Conservation (phyloP, 208 protist genomes). For the Trypanosoma congolense region DNA sequence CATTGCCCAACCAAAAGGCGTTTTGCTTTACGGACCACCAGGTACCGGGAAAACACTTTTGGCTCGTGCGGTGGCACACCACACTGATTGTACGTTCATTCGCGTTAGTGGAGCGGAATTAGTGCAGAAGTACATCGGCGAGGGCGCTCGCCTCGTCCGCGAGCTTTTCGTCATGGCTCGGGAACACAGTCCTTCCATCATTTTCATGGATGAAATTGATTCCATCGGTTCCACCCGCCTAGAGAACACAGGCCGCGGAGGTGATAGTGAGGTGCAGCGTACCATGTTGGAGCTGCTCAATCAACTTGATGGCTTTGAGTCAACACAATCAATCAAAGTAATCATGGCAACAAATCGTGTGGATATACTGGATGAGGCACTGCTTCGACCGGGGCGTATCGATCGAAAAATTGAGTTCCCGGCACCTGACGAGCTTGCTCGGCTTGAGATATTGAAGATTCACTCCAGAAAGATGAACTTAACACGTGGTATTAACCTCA, state of each 20-base stretch:
- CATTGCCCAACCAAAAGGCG: conserved; percentile 99
- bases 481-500: conserved; percentile 98
- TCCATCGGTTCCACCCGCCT: conserved; percentile 95
- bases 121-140: conserved; percentile 99
- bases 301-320: conserved; percentile 99
- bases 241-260: conserved; percentile 78
- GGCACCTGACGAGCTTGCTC: conserved; percentile 89
- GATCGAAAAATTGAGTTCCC: conserved; percentile 99
- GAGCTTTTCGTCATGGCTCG: conserved; percentile 99
- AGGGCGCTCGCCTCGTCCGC: conserved; percentile 99
- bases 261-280: conserved; percentile 98
- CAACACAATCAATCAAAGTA: conserved; percentile 99
- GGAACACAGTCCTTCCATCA: conserved; percentile 99
- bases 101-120: conserved; percentile 99
- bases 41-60: conserved; percentile 98
- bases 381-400: conserved; percentile 99
- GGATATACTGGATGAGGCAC: conserved; percentile 99
- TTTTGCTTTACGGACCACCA: conserved; percentile 97
- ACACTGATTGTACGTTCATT: conserved; percentile 98
- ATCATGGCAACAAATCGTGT: conserved; percentile 99
- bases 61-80: conserved; percentile 98
- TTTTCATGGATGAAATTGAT: conserved; percentile 99
- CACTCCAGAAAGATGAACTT: conserved; percentile 99
- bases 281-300: conserved; percentile 99
- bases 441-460: conserved; percentile 99